Percentiles rank a stretch among this genome's conserved stretches.
Conservation (phyloP, 768 basidiomycete species). For the Amanita brunnescens region DNA sequence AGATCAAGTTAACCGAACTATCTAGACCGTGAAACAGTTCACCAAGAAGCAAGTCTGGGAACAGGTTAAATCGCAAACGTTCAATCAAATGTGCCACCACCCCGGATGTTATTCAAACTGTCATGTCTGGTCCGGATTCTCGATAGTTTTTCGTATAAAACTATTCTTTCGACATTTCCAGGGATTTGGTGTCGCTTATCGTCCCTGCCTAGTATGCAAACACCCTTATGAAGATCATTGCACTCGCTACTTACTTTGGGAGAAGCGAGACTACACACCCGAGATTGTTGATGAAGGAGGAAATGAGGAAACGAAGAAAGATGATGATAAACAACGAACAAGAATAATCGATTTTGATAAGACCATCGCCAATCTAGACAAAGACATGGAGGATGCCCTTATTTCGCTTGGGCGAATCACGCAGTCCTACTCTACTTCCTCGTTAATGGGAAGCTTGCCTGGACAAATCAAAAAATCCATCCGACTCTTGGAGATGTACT, state of each 20-base stretch:
- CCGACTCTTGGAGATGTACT: not conserved
- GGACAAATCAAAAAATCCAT: not conserved
- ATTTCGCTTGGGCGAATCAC: not conserved
- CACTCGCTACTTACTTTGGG: not conserved
- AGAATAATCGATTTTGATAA: not conserved
- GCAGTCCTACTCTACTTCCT: not conserved
- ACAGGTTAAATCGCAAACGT: not conserved
- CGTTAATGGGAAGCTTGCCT: not conserved
- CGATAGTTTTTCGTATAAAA: not conserved
- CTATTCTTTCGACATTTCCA: not conserved
- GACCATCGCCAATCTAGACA: not conserved
- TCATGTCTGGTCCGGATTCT: not conserved
- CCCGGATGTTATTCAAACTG: constrained; percentile 2
- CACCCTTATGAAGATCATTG: not conserved
- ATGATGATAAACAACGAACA: not conserved
- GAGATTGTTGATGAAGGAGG: constrained; percentile 8
- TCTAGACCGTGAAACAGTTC: not conserved
- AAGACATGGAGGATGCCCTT: not conserved
- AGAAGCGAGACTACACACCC: not conserved
- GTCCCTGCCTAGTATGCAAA: not conserved
- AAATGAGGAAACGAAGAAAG: constrained; percentile 6
- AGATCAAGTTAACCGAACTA: not conserved
- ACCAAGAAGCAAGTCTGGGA: not conserved
- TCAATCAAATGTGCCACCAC: not conserved
- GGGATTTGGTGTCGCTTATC: not conserved